Evolutionary conservation across 2,329 filamentous ascomycete genomes (phyloP).

Genomic region (Sporothrix pallida): DNA sequence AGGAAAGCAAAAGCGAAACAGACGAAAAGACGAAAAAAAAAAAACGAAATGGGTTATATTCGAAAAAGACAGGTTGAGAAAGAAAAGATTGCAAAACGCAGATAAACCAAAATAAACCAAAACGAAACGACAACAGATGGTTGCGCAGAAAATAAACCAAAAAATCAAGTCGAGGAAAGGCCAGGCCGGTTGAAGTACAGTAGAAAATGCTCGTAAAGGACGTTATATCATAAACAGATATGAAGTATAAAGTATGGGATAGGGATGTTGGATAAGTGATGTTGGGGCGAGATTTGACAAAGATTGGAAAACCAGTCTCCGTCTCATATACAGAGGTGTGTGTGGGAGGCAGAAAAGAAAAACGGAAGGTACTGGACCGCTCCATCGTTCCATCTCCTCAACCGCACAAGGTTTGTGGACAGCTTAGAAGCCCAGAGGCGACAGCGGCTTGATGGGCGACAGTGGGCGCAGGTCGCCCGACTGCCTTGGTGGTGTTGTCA

Average conservation of each 20-base stretch:
- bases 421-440: slow-evolving; percentile 62
- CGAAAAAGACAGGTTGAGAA: slow-evolving; percentile 22
- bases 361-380: background rate
- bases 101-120: background rate
- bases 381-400: background rate
- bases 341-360: background rate
- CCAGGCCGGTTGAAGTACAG: slow-evolving; percentile 6
- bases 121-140: background rate
- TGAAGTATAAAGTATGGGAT: too few species aligned
- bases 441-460: slow-evolving; percentile 70
- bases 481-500: slow-evolving; percentile 45
- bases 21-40: background rate
- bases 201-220: slow-evolving; percentile 30
- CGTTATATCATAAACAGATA: slow-evolving; percentile 37
- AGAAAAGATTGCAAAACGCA: background rate
- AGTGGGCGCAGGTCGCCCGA: slow-evolving; percentile 59
- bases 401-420: background rate
- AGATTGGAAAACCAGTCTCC: background rate
- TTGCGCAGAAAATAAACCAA: background rate
- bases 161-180: background rate
- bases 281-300: slow-evolving; percentile 7
- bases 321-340: slow-evolving; percentile 20
- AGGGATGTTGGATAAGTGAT: slow-evolving; percentile 12
- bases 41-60: slow-evolving; percentile 29
- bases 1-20: background rate